These are phyloP conservation scores for Lineolata rhizophorae DNA, from an alignment of 495 filamentous ascomycete genomes.

Conservation along the genomic window DNA sequence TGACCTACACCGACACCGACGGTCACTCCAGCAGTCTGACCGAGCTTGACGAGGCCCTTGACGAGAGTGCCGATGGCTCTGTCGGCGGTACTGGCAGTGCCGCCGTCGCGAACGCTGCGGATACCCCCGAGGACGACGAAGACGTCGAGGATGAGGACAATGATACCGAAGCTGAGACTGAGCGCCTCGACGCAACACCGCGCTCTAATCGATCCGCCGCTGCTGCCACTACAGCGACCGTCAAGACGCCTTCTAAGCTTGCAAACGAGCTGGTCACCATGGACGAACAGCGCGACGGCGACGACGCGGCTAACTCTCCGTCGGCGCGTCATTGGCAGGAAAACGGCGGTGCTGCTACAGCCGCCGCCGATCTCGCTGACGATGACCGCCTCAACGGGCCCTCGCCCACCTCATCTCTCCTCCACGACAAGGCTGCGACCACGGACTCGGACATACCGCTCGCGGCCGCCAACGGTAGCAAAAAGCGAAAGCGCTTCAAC, in stretches of 20 bases:
- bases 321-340: background rate
- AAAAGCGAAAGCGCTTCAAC: conserved; percentile 26
- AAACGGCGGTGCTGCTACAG: background rate
- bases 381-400: too few species aligned
- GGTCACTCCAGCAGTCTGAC: conserved; percentile 51
- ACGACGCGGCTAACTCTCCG: conserved; percentile 1
- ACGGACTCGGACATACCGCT: too few species aligned
- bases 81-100: conserved; percentile 8
- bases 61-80: conserved; percentile 22
- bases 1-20: too few species aligned
- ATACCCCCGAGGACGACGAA: conserved; percentile 11
- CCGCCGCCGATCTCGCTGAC: background rate
- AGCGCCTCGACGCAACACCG: conserved; percentile 82
- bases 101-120: too few species aligned
- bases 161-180: conserved; percentile 96
- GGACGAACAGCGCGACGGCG: background rate
- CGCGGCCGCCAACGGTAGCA: too few species aligned
- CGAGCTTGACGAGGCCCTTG: conserved; percentile 64
- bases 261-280: too few species aligned
- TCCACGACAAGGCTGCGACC: too few species aligned
- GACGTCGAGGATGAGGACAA: conserved; percentile 29
- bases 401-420: too few species aligned
- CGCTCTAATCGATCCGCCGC: too few species aligned
- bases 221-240: too few species aligned
- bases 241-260: too few species aligned